These are phyloP conservation scores for Annulohypoxylon nitens DNA, from an alignment of 495 filamentous ascomycete genomes.

Conservation along the genomic window DNA sequence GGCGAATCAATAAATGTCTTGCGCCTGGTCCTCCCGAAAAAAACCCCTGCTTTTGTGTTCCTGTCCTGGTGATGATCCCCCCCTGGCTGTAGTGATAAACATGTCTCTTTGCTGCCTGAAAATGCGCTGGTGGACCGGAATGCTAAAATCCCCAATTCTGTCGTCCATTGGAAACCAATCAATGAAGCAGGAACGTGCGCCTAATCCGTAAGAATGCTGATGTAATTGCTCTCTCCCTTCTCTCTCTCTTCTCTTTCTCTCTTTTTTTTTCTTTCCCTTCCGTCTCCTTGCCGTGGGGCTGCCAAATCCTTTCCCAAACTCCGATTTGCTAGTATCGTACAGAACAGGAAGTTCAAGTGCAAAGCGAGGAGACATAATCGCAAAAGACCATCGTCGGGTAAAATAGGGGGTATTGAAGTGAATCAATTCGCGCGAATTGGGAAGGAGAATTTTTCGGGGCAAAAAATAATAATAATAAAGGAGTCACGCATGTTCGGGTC, in stretches of 20 bases:
- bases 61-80: conserved; percentile 44
- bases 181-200: conserved; percentile 38
- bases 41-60: conserved; percentile 40
- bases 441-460: conserved; percentile 33
- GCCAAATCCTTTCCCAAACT: conserved; percentile 52
- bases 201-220: conserved; percentile 41
- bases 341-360: conserved; percentile 48
- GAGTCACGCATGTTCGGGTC: conserved; percentile 27
- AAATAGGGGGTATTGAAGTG: conserved; percentile 39
- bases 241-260: conserved; percentile 15
- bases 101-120: conserved; percentile 38
- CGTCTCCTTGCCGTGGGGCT: conserved; percentile 48
- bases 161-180: conserved; percentile 39
- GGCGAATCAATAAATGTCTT: conserved; percentile 37
- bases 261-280: conserved; percentile 32
- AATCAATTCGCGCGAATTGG: conserved; percentile 42
- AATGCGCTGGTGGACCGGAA: conserved; percentile 37
- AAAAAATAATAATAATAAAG: conserved; percentile 4
- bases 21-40: conserved; percentile 41
- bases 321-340: conserved; percentile 51
- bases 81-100: conserved; percentile 38
- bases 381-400: conserved; percentile 37
- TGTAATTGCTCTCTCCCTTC: conserved; percentile 39
- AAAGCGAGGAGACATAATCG: conserved; percentile 37
- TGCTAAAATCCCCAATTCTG: conserved; percentile 35